Evolutionary conservation across 179 eudicot species (phyloP), one percentile per base, ranked within the genome.

Genomic region (Corrigiola litoralis): DNA sequence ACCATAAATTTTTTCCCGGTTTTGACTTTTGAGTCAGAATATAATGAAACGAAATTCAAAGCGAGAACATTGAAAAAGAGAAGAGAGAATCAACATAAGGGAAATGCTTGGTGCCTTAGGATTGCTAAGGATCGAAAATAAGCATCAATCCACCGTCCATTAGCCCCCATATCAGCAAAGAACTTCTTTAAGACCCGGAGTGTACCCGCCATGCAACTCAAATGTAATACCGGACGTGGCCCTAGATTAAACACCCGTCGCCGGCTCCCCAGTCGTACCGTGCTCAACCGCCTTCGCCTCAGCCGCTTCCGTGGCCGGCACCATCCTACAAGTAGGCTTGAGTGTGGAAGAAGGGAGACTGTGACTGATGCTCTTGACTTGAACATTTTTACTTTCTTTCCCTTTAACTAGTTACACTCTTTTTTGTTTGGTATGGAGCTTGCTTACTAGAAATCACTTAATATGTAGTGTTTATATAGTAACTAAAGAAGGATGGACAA

Each of bases 41-140:
- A 40, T 12, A 28, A 53, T 55, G 36, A 60, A 60, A 60, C 1
- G 13, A 59, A 50, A 45, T 51, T 49, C 34, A 17, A 37, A 37
- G 14, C 40, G 36, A 2, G 20, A 32, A 24, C 33, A 34, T 14
- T 20, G 13, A 29, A 41, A 56, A 32, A 7, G 4, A 37, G 14
- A 59, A 27, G 10, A 13, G 20, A 6, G 42, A 37, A 63, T 81
- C 63, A 84, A 68, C 82, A 80, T 63, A 84, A 52, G 4, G 89
- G 90, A 69, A 88, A 83, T 28, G 81, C 62, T 53, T 85, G 90
- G 14, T 90, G 88, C 52, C 90, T 68, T 60, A 88, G 68, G 24
- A 85, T 60, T 3, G 90, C 80, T 66, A 85, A 79, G 6, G 90
- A 73, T 82, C 86, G 65, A 56, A 77, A 78, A 64, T 68, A 88